Evolutionary conservation across 2,329 filamentous ascomycete species (phyloP).

Genomic region (Fusarium nanum): DNA sequence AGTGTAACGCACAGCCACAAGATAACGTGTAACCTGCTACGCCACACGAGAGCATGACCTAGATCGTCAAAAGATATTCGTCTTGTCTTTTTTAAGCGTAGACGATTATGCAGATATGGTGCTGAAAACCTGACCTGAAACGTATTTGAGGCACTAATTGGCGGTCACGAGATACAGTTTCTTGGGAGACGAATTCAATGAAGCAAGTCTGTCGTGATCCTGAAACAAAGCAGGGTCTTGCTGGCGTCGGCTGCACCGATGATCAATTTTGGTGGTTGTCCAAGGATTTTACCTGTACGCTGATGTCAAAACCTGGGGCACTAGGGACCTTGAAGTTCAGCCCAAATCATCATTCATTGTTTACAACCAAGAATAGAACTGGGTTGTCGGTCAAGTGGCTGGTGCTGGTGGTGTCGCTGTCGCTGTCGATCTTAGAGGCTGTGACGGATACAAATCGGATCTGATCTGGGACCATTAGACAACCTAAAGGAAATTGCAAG

Average conservation of each 20-base stretch:
- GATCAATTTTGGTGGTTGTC: conserved; percentile 20
- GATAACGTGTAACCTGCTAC: conserved; percentile 11
- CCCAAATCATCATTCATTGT: conserved; percentile 2
- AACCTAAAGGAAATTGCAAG: conserved; percentile 6
- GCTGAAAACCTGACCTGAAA: conserved; percentile 25
- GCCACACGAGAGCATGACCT: conserved; percentile 27
- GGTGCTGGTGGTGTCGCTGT: conserved; percentile 14
- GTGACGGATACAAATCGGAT: conserved; percentile 12
- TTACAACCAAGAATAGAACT: conserved; percentile 36
- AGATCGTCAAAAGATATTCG: conserved; percentile 2
- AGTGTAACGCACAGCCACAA: conserved; percentile 21
- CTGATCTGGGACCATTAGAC: background rate
- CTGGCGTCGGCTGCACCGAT: conserved; percentile 12
- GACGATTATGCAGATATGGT: conserved; percentile 1
- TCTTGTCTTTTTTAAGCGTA: background rate
- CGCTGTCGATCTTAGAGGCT: conserved; percentile 18
- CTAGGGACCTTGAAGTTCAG: conserved; percentile 9
- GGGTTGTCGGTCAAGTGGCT: conserved; percentile 36
- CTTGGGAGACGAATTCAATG: conserved; percentile 11
- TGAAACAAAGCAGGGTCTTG: conserved; percentile 31
- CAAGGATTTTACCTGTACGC: conserved; percentile 20
- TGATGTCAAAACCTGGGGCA: conserved; percentile 22
- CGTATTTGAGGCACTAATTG: conserved; percentile 29
- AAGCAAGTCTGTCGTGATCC: conserved; percentile 24
- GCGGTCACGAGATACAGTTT: background rate